Evolutionary conservation across 176 grass and related monocot species (phyloP).

Genomic region (Lolium rigidum): DNA sequence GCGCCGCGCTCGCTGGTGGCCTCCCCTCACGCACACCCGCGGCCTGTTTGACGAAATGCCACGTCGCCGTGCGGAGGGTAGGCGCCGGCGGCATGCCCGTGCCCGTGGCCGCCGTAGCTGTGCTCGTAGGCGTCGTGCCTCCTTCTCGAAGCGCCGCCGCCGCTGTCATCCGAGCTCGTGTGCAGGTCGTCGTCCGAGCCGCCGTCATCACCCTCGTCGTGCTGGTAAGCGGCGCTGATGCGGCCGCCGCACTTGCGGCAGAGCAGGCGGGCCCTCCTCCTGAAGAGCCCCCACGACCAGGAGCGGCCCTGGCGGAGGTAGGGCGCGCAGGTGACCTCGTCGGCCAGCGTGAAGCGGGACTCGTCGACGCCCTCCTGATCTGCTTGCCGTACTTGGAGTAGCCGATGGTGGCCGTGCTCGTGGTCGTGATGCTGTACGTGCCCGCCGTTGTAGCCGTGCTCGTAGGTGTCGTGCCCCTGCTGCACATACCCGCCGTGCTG

Average conservation of each 20-base stretch:
- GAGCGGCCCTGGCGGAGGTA: slow-evolving; percentile 54
- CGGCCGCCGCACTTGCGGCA: slow-evolving; percentile 66
- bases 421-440: no score
- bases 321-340: slow-evolving; percentile 68
- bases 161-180: slow-evolving; percentile 25
- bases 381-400: slow-evolving; percentile 64
- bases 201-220: no score
- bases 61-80: no score
- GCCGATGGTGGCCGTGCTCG: slow-evolving; percentile 68
- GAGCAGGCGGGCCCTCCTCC: slow-evolving; percentile 61
- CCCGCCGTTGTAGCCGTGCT: no score
- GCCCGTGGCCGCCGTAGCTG: no score
- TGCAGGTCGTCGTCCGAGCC: slow-evolving; percentile 46
- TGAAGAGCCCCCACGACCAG: slow-evolving; percentile 56
- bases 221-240: slow-evolving; percentile 52
- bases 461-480: no score
- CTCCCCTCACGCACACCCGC: no score
- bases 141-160: background rate
- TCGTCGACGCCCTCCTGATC: slow-evolving; percentile 81
- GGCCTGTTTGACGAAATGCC: no score
- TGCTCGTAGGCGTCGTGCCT: no score
- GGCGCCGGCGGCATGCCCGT: no score
- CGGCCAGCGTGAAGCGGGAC: slow-evolving; percentile 67
- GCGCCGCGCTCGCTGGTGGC: no score
- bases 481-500: no score